phyloP scores from a whole-genome alignment of 1,284 basidiomycete species.

The Heliocybe sulcata region DNA sequence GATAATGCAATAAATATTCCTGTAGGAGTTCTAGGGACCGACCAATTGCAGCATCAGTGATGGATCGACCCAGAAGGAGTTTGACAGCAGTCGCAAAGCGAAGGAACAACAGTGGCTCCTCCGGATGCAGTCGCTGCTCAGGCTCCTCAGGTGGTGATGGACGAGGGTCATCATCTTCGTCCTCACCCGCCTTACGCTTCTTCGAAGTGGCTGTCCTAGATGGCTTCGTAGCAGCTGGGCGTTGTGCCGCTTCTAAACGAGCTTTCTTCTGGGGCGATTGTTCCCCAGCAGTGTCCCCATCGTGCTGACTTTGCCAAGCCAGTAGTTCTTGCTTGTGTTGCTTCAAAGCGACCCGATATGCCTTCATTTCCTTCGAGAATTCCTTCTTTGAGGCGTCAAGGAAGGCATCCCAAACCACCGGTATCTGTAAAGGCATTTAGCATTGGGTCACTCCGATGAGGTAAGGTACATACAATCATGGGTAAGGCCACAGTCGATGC shows the following conservation, averaged over 20 bases:
- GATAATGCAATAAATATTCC: no score
- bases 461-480: constrained; percentile 16
- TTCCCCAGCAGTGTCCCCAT: no score
- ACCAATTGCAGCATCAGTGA: background rate
- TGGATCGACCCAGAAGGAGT: constrained; percentile 7
- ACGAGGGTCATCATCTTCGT: no score
- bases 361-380: no score
- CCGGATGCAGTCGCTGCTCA: constrained; percentile 7
- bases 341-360: no score
- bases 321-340: no score
- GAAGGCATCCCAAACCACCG: constrained; percentile 7
- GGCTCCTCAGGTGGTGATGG: background rate
- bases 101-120: constrained; percentile 4
- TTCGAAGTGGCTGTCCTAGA: background rate
- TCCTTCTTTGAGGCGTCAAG: constrained; percentile 12
- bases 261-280: no score
- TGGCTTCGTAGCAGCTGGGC: no score
- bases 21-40: no score
- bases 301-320: no score
- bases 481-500: constrained; percentile 14
- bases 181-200: constrained; percentile 4
- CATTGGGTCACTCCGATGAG: background rate
- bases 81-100: constrained; percentile 11
- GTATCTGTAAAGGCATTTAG: background rate
- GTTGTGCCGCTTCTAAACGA: no score